A percentile compares a stretch with the other conserved stretches of the same genome.
Conservation (phyloP, 345 rosid genomes). For the Balakata baccata region DNA sequence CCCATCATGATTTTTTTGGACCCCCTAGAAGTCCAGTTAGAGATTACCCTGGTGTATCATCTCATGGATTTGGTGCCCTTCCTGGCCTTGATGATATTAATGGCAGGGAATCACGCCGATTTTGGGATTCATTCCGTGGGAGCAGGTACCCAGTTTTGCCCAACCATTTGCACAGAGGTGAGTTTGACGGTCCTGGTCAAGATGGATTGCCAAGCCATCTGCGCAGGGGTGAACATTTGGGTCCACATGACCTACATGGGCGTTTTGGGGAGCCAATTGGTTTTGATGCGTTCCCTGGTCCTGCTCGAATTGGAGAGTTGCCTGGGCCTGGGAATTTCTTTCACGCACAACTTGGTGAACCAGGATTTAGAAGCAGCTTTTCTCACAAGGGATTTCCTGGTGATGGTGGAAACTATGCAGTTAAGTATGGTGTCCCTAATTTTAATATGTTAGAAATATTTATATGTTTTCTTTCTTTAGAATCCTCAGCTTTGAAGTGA, state of each 20-base stretch:
- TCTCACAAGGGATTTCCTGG: slow-evolving; percentile 38
- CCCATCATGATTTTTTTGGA: slow-evolving; percentile 38
- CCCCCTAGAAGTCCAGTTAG: slow-evolving; percentile 54
- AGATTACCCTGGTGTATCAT: slow-evolving; percentile 39
- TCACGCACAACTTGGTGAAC: slow-evolving; percentile 48
- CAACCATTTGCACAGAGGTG: slow-evolving; percentile 41
- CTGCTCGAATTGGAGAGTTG: slow-evolving; percentile 41
- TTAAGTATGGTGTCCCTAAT: slow-evolving; percentile 35
- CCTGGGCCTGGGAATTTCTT: slow-evolving; percentile 39
- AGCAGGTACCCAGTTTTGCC: slow-evolving; percentile 43
- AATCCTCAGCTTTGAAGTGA: background rate
- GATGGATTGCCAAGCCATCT: slow-evolving; percentile 43
- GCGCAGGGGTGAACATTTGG: slow-evolving; percentile 51
- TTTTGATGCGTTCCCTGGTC: slow-evolving; percentile 40
- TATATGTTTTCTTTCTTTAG: background rate
- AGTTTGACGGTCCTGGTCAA: slow-evolving; percentile 51
- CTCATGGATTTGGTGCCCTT: slow-evolving; percentile 39
- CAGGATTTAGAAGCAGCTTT: slow-evolving; percentile 59
- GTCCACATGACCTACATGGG: slow-evolving; percentile 28
- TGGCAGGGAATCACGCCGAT: slow-evolving; percentile 40
- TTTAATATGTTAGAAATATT: background rate
- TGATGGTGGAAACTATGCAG: slow-evolving; percentile 48
- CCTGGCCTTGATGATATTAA: slow-evolving; percentile 40
- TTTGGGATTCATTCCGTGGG: slow-evolving; percentile 39
- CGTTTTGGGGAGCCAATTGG: slow-evolving; percentile 35